Conservation (phyloP, 331 rosid species). For the Malus hybrid region DNA sequence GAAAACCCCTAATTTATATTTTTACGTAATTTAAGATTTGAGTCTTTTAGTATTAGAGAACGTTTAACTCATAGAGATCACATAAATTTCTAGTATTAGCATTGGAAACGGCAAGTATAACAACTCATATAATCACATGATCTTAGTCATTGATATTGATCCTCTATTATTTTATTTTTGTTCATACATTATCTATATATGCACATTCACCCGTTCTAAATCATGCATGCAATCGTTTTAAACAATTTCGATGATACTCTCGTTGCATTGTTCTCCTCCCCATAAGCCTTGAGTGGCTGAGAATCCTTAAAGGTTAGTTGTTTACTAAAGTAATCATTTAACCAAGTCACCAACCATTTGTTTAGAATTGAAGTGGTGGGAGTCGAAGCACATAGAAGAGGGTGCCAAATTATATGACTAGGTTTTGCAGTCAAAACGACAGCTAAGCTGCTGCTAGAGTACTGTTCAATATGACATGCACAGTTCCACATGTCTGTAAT, state of each 20-base stretch:
- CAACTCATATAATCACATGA: background rate
- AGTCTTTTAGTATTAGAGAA: too few species aligned
- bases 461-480: background rate
- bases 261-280: background rate
- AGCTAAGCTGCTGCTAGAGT: constrained; percentile 7
- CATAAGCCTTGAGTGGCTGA: background rate
- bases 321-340: background rate
- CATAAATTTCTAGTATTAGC: background rate
- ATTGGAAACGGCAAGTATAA: background rate
- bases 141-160: background rate
- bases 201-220: too few species aligned
- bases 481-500: constrained; percentile 14
- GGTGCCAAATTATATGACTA: constrained; percentile 27
- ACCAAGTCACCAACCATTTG: background rate
- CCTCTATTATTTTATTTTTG: background rate
- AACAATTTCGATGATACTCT: too few species aligned
- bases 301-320: background rate
- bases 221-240: too few species aligned
- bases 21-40: background rate
- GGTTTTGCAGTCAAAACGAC: constrained; percentile 24
- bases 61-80: background rate
- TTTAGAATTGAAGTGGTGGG: background rate
- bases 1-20: background rate
- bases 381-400: constrained; percentile 20
- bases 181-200: too few species aligned